Evolutionary conservation across 768 basidiomycete species (phyloP).

Genomic region (Imleria badia): DNA sequence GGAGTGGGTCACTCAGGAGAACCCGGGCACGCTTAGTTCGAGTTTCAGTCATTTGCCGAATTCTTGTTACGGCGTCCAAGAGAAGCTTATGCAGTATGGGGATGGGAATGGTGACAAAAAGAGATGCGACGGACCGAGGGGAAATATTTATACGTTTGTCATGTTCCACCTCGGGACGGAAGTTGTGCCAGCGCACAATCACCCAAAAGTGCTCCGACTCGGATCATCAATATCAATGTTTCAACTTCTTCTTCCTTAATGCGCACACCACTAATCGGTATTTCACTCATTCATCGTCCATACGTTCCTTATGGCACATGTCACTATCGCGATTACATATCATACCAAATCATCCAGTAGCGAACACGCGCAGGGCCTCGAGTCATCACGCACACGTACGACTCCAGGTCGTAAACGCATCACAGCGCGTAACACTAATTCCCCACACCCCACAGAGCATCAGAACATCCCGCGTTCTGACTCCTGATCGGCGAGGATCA

Average conservation of each 20-base stretch:
- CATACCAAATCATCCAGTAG: constrained; percentile 11
- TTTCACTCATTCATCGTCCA: constrained; percentile 10
- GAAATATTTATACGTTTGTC: not conserved
- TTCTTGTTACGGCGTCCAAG: not conserved
- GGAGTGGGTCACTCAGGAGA: not conserved
- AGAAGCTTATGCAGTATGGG: not conserved
- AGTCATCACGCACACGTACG: constrained; percentile 1
- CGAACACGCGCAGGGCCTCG: not conserved
- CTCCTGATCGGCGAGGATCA: constrained; percentile 11
- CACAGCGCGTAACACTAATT: constrained; percentile 7
- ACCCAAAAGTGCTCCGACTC: not conserved
- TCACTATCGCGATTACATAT: constrained; percentile 19
- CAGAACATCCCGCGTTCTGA: constrained; percentile 23
- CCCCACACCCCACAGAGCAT: constrained; percentile 15
- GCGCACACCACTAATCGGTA: too few relatives aligned
- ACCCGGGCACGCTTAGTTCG: not conserved
- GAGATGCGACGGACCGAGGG: not conserved
- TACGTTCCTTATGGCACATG: constrained; percentile 4
- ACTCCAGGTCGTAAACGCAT: constrained; percentile 11
- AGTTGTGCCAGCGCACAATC: not conserved
- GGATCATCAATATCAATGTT: constrained; percentile 7
- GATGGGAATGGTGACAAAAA: not conserved
- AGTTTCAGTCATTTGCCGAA: not conserved
- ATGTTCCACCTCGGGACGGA: not conserved
- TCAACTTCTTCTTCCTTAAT: too few relatives aligned